Percentiles rank a stretch among this genome's conserved stretches.
Conservation (phyloP, 257 asterid genomes). For the Datura wrightii region DNA sequence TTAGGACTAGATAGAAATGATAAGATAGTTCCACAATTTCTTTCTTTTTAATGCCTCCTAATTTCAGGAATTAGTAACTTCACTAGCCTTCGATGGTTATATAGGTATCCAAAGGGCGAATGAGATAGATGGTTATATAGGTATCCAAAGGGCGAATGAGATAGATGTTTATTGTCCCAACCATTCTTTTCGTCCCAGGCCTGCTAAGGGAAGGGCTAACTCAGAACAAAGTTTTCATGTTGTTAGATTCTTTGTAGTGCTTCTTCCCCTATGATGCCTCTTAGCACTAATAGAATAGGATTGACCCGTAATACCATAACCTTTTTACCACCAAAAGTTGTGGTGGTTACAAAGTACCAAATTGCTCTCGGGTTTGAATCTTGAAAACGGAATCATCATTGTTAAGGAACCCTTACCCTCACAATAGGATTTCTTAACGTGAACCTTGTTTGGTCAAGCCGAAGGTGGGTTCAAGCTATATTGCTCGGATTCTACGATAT, state of each 20-base stretch:
- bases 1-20: background rate
- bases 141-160: background rate
- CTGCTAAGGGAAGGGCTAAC: background rate
- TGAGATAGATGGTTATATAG: background rate
- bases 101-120: background rate
- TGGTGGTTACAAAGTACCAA: background rate
- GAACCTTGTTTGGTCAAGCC: too few relatives aligned
- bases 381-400: background rate
- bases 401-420: accelerated
- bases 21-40: background rate
- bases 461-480: too few relatives aligned
- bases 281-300: background rate
- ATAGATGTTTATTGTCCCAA: background rate
- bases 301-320: background rate
- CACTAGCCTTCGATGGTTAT: background rate
- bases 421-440: background rate
- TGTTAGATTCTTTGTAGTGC: background rate
- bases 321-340: background rate
- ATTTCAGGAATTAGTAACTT: background rate
- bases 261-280: background rate
- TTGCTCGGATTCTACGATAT: too few relatives aligned
- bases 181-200: background rate
- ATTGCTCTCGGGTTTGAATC: too few relatives aligned
- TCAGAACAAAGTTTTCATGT: background rate
- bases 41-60: background rate